Evolutionary conservation across 768 basidiomycete genomes (phyloP), one percentile per base, ranked within the genome.

Genomic region (Leucosporidium yakuticum): DNA sequence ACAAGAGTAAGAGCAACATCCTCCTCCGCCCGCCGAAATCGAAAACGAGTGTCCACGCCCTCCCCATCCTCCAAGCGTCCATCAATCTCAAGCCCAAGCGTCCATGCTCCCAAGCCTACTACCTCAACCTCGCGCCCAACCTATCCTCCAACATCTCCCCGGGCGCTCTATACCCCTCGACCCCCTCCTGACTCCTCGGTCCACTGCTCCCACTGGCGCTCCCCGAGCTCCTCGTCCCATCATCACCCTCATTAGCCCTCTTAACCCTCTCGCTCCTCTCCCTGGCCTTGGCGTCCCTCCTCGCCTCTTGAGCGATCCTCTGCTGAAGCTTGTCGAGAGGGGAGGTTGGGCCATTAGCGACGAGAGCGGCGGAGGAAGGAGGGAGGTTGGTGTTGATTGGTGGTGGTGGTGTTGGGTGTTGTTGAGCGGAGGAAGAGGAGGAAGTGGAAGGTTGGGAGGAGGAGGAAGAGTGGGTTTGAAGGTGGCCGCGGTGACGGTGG

Each of bases 251-350:
- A 27, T 51, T 51, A 2, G 50, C 50, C 23, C 50, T 4, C 50
- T 21, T 51, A 2, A 51, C 50, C 50, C 50, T 51, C 50, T 51
- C 50, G 14, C 50, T 51, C 50, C 50, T 51, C 21, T 23, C 50
- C 25, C 23, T 51, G 6, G 50, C 50, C 50, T 51, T 51, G 4
- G 21, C 50, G 9, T 51, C 50, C n/a, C 61, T 62, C 39, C 63
- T 47, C 39, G 63, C 63, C 56, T 67, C 60, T 14, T 63, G 36
- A 54, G 69, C 65, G 12, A 69, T 55, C 29, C 56, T 21, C 51
- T 32, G 55, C 64, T 68, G 70, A 44, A 74, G 65, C 34, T 66
- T 68, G 53, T 74, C 73, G 1, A 74, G 49, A 20, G 73, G 73
- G 32, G 65, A 67, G 51, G 55, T 53, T n/a, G 65, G 61, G 20